These are phyloP conservation scores for Paxillus involutus DNA, from an alignment of 768 basidiomycete genomes.

Conservation along the genomic window DNA sequence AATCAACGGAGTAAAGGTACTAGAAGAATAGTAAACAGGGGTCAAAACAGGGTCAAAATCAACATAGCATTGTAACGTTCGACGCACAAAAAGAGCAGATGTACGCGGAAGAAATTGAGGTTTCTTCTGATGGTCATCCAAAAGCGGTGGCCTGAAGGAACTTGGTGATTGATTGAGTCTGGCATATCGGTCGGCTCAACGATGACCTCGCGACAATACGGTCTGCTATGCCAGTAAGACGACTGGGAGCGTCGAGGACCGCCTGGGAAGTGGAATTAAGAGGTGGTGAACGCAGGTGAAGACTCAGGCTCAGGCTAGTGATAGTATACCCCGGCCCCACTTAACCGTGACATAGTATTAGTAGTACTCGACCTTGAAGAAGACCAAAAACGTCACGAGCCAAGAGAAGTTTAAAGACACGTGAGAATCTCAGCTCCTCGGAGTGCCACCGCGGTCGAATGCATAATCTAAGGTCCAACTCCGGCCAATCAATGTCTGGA, in stretches of 20 bases:
- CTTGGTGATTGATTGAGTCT: not conserved
- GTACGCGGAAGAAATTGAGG: constrained; percentile 69
- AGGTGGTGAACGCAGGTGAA: too few species aligned
- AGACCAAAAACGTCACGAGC: too few species aligned
- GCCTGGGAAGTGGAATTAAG: too few species aligned
- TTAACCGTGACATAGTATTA: too few species aligned
- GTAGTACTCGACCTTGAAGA: too few species aligned
- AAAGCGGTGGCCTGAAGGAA: constrained; percentile 1
- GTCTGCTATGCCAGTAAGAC: not conserved
- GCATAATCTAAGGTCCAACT: too few species aligned
- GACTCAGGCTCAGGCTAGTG: too few species aligned
- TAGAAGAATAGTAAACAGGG: constrained; percentile 27
- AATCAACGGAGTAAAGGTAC: constrained; percentile 76
- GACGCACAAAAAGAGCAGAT: constrained; percentile 61
- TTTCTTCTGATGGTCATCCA: constrained; percentile 36
- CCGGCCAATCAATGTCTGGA: not conserved
- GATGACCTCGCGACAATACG: not conserved
- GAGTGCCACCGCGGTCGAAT: too few species aligned
- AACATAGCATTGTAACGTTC: not conserved
- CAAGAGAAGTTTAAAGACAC: not conserved
- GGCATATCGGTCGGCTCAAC: not conserved
- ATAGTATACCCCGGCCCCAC: too few species aligned
- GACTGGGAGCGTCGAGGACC: too few species aligned
- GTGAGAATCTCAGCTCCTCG: not conserved
- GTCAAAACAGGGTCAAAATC: not conserved